Evolutionary conservation across 352 stramenopile genomes (phyloP).

Genomic region (Phytopythium boreale): DNA sequence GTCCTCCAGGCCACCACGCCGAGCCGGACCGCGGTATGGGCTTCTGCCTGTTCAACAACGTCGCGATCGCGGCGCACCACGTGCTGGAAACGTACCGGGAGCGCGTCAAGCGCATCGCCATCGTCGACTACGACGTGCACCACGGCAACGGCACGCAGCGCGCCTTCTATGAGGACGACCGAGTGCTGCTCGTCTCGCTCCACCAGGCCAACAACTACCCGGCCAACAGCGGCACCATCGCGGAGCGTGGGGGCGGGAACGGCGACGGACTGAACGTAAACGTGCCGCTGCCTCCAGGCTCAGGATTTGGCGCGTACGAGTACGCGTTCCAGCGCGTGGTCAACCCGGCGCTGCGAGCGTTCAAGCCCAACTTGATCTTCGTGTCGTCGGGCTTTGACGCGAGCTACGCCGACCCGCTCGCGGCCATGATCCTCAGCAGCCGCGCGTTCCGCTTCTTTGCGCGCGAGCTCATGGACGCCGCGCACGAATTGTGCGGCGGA

Average conservation of each 20-base stretch:
- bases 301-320: constrained; percentile 66
- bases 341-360: constrained; percentile 55
- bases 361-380: constrained; percentile 78
- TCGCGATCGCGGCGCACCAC: constrained; percentile 55
- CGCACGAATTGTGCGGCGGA: constrained; percentile 40
- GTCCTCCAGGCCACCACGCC: constrained; percentile 74
- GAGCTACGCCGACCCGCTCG: constrained; percentile 79
- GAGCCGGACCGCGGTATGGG: constrained; percentile 52
- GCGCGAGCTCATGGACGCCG: constrained; percentile 39
- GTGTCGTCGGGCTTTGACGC: constrained; percentile 78
- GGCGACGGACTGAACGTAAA: constrained; percentile 74
- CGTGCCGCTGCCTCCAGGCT: constrained; percentile 82
- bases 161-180: constrained; percentile 77
- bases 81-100: constrained; percentile 54
- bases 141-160: constrained; percentile 97
- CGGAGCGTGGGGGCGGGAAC: constrained; percentile 36
- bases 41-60: constrained; percentile 75
- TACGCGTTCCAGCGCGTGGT: constrained; percentile 69
- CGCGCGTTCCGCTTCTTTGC: constrained; percentile 69
- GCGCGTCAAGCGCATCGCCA: constrained; percentile 84
- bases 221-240: constrained; percentile 34
- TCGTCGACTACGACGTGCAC: constrained; percentile 96
- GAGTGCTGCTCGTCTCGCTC: constrained; percentile 73
- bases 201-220: constrained; percentile 87
- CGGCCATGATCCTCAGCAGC: constrained; percentile 82